These are phyloP conservation scores for Aspergillus carlsbadensis DNA, from an alignment of 495 filamentous ascomycete species.

Conservation along the genomic window DNA sequence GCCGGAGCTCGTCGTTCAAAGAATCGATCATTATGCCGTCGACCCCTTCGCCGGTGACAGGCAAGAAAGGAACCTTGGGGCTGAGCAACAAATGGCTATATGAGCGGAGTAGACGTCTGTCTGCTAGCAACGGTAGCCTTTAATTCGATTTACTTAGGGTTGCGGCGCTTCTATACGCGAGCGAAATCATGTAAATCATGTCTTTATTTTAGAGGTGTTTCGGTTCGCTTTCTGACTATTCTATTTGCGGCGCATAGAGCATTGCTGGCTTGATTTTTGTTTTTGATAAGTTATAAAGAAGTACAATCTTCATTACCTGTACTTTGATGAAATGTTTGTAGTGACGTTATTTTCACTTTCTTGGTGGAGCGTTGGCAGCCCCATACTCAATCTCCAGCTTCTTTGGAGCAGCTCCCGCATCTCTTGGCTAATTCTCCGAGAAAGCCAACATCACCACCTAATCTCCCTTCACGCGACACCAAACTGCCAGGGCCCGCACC, in stretches of 20 bases:
- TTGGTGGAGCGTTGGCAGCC: background rate
- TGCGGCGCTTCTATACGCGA: constrained; percentile 12
- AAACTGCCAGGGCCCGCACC: constrained; percentile 3
- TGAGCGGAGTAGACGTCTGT: constrained; percentile 59
- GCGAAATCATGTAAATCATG: constrained; percentile 14
- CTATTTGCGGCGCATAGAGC: constrained; percentile 11
- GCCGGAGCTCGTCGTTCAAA: constrained; percentile 49
- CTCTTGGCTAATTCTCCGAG: constrained; percentile 11
- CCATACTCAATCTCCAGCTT: background rate
- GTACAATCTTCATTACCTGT: background rate
- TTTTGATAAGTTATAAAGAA: background rate
- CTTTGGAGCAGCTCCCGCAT: constrained; percentile 16
- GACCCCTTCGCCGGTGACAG: constrained; percentile 61
- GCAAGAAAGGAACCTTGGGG: constrained; percentile 67
- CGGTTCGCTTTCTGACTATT: constrained; percentile 3
- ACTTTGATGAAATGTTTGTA: no score
- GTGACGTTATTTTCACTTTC: background rate
- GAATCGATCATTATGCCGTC: constrained; percentile 44
- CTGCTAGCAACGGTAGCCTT: constrained; percentile 41
- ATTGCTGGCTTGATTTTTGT: constrained; percentile 1
- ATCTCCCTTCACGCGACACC: constrained; percentile 14
- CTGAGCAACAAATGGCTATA: constrained; percentile 93
- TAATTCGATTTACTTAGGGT: constrained; percentile 18
- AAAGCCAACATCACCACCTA: constrained; percentile 23
- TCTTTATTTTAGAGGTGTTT: constrained; percentile 3